These are phyloP conservation scores for Auricularia sp. DNA, from an alignment of 768 basidiomycete species.

Conservation along the genomic window DNA sequence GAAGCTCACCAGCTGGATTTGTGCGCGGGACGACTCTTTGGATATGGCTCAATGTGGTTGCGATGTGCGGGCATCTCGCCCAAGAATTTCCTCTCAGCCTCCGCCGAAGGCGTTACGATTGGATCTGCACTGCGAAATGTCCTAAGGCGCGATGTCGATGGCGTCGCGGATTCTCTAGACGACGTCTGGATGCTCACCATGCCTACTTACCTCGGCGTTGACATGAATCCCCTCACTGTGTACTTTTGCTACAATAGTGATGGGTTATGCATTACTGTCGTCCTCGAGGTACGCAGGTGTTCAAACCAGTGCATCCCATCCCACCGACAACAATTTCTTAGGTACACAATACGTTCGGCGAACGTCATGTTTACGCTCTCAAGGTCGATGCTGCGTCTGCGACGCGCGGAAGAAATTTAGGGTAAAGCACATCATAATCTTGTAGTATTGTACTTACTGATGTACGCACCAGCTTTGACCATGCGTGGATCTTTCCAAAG, in stretches of 20 bases:
- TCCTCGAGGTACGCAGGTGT: constrained; percentile 44
- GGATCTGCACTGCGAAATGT: not conserved
- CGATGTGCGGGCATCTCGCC: not conserved
- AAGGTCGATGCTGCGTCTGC: constrained; percentile 26
- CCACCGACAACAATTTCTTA: constrained; percentile 12
- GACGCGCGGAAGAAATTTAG: not conserved
- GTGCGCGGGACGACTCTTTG: constrained; percentile 40
- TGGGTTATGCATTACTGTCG: constrained; percentile 28
- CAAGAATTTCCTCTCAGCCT: constrained; percentile 9
- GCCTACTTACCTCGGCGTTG: constrained; percentile 55
- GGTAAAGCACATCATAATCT: not conserved
- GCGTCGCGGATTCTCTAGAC: constrained; percentile 16
- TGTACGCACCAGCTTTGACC: constrained; percentile 34
- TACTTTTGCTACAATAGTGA: constrained; percentile 48
- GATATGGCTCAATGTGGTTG: constrained; percentile 35
- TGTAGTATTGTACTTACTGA: not conserved
- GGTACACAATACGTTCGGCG: constrained; percentile 70
- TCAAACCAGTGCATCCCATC: too few species aligned
- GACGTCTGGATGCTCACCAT: constrained; percentile 69
- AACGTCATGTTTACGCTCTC: constrained; percentile 53
- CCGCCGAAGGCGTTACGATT: not conserved
- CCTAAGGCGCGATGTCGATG: not conserved
- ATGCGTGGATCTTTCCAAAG: constrained; percentile 58
- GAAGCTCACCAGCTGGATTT: constrained; percentile 40
- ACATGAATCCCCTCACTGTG: constrained; percentile 62